Base-by-base conservation (phyloP, 1,284 basidiomycete genomes). In the Lentinula novae-zelandiae region DNA sequence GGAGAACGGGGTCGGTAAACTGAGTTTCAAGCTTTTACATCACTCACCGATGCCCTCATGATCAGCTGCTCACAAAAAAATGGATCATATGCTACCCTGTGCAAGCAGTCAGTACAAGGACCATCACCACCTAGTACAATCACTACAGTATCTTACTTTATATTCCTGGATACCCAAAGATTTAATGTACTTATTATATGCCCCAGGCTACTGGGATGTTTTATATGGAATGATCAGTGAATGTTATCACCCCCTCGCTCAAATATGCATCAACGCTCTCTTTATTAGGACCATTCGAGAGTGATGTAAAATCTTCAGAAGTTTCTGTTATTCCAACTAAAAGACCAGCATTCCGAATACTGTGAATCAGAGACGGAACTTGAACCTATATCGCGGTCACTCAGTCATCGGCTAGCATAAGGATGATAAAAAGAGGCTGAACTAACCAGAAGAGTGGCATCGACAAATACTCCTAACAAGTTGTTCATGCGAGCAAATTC, bases 401-500 rank as follows among this genome's bases (percentile, higher is more conserved):
- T 54, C 27, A 40, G 20, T 54, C 36, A 27, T 20, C 17, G 27
- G 27, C 27, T 27, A 27, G 27, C 27, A 33, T n/a, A 48, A 55
- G 52, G 36, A 34, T n/a, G 50, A 65, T 34, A 57, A 56, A 46
- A 20, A 46, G 54, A 42, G n/a, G 55, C 20, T 31, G 20, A 73
- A 58, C 46, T 40, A 61, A 95, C 95, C 74, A 98, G 75, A 63
- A 97, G 80, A 46, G 89, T 85, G n/a, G 92, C 90, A 72, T 98
- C 92, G 55, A 97, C 83, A 71, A 97, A 89, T 56, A 99, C 82
- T 61, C 97, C 97, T 62, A 99, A 78, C 42, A 99, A 77, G 73
- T 99, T 99, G 75, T 98, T 98, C 61, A 82, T 80, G 72, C 92
- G 95, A 22, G 96, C 93, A 72, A 98, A 98, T 68, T 96, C 93